Evolutionary conservation across 2,329 filamentous ascomycete genomes (phyloP).

Genomic region (Diplodia sapinea): DNA sequence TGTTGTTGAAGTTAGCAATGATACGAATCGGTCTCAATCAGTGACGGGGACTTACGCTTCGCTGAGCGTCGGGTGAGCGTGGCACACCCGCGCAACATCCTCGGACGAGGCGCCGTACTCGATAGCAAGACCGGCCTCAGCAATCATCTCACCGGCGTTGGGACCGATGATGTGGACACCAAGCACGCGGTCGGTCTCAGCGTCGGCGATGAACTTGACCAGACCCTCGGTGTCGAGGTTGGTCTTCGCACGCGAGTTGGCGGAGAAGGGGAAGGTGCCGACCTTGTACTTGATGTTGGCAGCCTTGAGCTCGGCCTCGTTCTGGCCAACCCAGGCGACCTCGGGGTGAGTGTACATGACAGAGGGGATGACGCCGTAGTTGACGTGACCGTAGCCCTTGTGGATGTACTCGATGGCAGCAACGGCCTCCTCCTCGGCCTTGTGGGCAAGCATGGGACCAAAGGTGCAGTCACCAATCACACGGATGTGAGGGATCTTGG

Average conservation of each 20-base stretch:
- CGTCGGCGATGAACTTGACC: conserved; percentile 96
- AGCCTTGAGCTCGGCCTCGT: conserved; percentile 92
- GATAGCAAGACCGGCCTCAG: conserved; percentile 90
- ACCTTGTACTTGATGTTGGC: conserved; percentile 89
- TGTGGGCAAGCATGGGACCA: conserved; percentile 98
- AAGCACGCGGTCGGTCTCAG: conserved; percentile 92
- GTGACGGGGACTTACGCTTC: conserved; percentile 65
- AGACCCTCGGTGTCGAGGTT: conserved; percentile 95
- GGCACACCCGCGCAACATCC: conserved; percentile 74
- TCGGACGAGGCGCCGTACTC: conserved; percentile 97
- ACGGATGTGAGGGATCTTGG: conserved; percentile 95
- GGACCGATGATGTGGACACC: conserved; percentile 96
- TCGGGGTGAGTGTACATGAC: conserved; percentile 99
- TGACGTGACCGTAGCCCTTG: conserved; percentile 97
- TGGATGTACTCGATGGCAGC: conserved; percentile 96
- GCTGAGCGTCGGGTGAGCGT: conserved; percentile 93
- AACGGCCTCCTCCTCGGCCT: conserved; percentile 97
- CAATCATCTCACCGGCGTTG: conserved; percentile 99
- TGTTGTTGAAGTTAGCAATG: background rate
- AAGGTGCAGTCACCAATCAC: conserved; percentile 97
- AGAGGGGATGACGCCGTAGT: conserved; percentile 96
- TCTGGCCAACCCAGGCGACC: conserved; percentile 98
- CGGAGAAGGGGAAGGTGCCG: conserved; percentile 94
- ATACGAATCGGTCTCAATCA: background rate
- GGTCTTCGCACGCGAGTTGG: conserved; percentile 98